Percentiles rank a stretch among this genome's conserved stretches.
phyloP scores from a whole-genome alignment of 805 yeast genomes.

The Candida ascalaphidarum region DNA sequence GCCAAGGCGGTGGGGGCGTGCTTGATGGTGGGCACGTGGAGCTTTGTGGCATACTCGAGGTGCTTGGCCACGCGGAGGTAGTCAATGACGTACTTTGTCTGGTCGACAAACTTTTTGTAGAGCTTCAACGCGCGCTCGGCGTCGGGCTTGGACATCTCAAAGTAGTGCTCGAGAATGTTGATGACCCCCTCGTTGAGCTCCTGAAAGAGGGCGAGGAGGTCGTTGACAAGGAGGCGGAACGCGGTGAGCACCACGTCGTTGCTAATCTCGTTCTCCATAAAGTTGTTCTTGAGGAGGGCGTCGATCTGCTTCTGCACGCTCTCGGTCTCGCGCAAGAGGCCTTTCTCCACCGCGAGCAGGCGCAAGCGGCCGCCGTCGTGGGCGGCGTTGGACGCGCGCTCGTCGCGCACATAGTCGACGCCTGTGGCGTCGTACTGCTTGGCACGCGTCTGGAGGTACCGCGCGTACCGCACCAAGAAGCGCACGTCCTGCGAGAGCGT shows the following conservation, averaged over 20 bases:
- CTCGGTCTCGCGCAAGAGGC: slow-evolving; percentile 77
- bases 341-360: slow-evolving; percentile 60
- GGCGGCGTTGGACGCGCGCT: slow-evolving; percentile 35
- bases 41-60: slow-evolving; percentile 75
- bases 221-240: slow-evolving; percentile 85
- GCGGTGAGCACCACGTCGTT: slow-evolving; percentile 81
- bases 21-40: slow-evolving; percentile 90
- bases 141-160: slow-evolving; percentile 80
- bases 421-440: slow-evolving; percentile 57
- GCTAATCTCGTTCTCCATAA: slow-evolving; percentile 69
- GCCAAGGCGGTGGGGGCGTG: slow-evolving; percentile 96
- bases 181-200: slow-evolving; percentile 93
- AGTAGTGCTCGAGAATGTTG: slow-evolving; percentile 86
- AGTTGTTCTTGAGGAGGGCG: slow-evolving; percentile 64
- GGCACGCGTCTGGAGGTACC: slow-evolving; percentile 62
- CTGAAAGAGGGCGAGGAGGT: slow-evolving; percentile 78
- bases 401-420: slow-evolving; percentile 74
- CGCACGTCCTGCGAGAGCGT: slow-evolving; percentile 39
- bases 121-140: slow-evolving; percentile 82
- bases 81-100: slow-evolving; percentile 81
- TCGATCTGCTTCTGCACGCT: slow-evolving; percentile 78
- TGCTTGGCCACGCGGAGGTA: slow-evolving; percentile 86
- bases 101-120: slow-evolving; percentile 76
- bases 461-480: slow-evolving; percentile 56
- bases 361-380: slow-evolving; percentile 56